These are phyloP conservation scores for Leccinum broughii DNA, from an alignment of 768 basidiomycete species.

Conservation along the genomic window DNA sequence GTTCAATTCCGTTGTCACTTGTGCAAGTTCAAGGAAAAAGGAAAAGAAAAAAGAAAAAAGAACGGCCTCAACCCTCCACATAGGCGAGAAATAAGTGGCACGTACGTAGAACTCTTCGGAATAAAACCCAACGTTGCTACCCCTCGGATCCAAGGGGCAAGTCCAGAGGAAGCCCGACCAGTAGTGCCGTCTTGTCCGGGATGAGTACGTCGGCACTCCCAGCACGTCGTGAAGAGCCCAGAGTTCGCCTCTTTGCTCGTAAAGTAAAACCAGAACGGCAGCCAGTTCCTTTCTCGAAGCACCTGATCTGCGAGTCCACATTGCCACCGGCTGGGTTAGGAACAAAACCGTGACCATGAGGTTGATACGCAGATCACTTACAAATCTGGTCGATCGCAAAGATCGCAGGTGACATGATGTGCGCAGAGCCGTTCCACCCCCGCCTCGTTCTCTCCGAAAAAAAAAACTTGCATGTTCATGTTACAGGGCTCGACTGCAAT, in stretches of 20 bases:
- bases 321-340: neutral
- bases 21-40: too few relatives aligned
- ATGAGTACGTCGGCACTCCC: constrained; percentile 60
- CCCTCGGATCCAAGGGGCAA: constrained; percentile 56
- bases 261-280: constrained; percentile 79
- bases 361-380: constrained; percentile 38
- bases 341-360: too few relatives aligned
- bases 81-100: constrained; percentile 4
- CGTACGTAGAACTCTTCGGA: constrained; percentile 70
- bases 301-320: constrained; percentile 27
- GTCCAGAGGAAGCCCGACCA: constrained; percentile 67
- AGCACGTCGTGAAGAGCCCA: constrained; percentile 84
- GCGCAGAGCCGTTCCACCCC: constrained; percentile 42
- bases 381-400: constrained; percentile 43
- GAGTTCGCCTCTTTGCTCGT: constrained; percentile 63
- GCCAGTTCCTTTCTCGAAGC: constrained; percentile 51
- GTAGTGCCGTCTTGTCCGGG: constrained; percentile 79
- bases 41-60: neutral
- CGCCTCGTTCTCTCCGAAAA: constrained; percentile 17
- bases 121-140: constrained; percentile 79
- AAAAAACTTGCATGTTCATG: constrained; percentile 16
- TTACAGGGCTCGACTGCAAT: neutral
- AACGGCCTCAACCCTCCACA: neutral
- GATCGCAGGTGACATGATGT: constrained; percentile 22
- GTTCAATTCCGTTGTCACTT: constrained; percentile 47